Conservation (phyloP, 768 basidiomycete genomes). For the Cystobasidium tubakii region DNA sequence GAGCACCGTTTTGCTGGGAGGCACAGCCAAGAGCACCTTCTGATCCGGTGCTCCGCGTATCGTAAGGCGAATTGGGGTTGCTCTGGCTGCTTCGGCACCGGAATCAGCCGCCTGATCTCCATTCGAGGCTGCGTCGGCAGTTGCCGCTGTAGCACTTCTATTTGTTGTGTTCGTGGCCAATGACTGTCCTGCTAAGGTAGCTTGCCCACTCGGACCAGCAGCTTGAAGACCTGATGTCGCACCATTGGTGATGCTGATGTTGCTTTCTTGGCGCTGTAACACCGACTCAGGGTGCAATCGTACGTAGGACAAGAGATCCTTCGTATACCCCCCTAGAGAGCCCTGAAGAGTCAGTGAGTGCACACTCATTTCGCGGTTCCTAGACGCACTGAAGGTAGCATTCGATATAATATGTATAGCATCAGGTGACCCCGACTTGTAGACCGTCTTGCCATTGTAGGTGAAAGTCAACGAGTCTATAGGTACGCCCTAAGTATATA, state of each 20-base stretch:
- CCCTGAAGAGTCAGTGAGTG: neutral
- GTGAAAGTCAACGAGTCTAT: neutral
- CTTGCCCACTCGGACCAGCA: neutral
- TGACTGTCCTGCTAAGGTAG: neutral
- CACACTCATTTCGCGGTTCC: neutral
- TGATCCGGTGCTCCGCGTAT: conserved; percentile 5
- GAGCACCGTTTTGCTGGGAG: neutral
- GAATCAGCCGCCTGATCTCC: neutral
- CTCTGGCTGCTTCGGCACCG: neutral
- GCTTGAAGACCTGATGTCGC: neutral
- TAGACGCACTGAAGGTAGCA: neutral
- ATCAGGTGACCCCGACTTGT: neutral
- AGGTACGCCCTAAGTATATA: neutral
- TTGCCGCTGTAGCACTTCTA: neutral
- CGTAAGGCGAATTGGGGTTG: neutral
- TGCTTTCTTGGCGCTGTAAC: neutral
- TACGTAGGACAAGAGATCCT: neutral
- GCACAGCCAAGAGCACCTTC: conserved; percentile 14
- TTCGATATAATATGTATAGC: neutral
- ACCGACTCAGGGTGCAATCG: neutral
- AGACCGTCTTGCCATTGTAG: conserved; percentile 11
- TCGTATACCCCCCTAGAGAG: conserved; percentile 5
- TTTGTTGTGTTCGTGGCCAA: neutral
- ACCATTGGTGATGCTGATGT: neutral
- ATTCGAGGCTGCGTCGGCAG: neutral